These are phyloP conservation scores for Kodamaea derodonti DNA, from an alignment of 1,139 yeast genomes.

Conservation along the genomic window DNA sequence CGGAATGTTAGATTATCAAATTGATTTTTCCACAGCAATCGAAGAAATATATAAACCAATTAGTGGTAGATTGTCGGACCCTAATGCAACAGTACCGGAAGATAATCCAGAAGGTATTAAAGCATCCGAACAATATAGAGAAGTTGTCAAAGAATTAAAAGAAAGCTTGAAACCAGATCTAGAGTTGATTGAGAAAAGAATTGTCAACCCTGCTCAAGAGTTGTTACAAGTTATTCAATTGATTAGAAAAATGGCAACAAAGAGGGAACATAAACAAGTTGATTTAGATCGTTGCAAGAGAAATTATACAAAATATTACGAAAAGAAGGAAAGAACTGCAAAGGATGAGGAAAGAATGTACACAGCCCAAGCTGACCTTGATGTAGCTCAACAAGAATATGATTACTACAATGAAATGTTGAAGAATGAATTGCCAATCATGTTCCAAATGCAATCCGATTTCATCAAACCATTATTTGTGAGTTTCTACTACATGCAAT, in stretches of 20 bases:
- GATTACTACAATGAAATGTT: conserved; percentile 94
- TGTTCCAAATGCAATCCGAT: conserved; percentile 85
- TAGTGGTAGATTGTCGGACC: conserved; percentile 87
- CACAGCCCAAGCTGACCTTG: conserved; percentile 83
- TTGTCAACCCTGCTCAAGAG: conserved; percentile 91
- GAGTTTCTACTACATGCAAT: conserved; percentile 93
- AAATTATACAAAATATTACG: conserved; percentile 66
- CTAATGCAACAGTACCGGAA: conserved; percentile 78
- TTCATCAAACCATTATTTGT: conserved; percentile 92
- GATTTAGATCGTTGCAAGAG: conserved; percentile 87
- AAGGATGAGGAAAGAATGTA: conserved; percentile 92
- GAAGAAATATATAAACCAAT: conserved; percentile 96
- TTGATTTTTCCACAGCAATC: conserved; percentile 88
- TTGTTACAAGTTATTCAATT: conserved; percentile 73
- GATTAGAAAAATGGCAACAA: conserved; percentile 89
- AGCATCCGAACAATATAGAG: conserved; percentile 90
- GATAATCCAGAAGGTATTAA: conserved; percentile 95
- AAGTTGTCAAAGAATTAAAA: conserved; percentile 80
- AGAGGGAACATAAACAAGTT: conserved; percentile 92
- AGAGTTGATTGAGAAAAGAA: conserved; percentile 84
- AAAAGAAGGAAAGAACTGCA: conserved; percentile 74
- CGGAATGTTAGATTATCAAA: conserved; percentile 89
- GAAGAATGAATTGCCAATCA: conserved; percentile 80
- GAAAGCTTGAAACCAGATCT: conserved; percentile 86
- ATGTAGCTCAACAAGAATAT: conserved; percentile 90